Evolutionary conservation across 2,329 filamentous ascomycete genomes (phyloP), one percentile per base, ranked within the genome.

Genomic region (Cladorrhinum sp.): DNA sequence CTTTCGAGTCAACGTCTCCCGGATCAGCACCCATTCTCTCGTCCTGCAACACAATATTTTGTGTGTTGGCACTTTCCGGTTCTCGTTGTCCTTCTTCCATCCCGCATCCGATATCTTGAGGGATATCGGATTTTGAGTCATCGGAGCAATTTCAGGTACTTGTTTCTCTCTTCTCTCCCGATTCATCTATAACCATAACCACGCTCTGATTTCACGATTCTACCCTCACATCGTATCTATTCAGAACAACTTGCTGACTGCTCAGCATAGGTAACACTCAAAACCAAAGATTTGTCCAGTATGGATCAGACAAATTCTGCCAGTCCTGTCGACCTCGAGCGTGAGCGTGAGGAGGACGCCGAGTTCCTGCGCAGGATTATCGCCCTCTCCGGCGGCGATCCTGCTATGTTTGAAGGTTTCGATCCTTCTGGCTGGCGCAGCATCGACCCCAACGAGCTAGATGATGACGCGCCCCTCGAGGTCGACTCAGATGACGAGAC

Each of bases 401-500:
- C 54, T 5, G 57, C 55, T 1, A 21, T 48, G 16, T 67, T 62
- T 59, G 55, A 64, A 5, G 60, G 50, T n/a, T 66, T 67, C 12
- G 53, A 67, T 24, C 59, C 64, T 18, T 56, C 62, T 1, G 36
- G 48, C 16, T 67, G 66, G 66, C 61, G 60, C 24, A 9, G 26
- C 23, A 14, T 57, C 24, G 52, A 20, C 1, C 20, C 51, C 9
- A 50, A 26, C 0, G 36, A 48, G 4, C 14, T 52, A n/a, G 53
- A 21, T 39, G 26, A 39, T 12, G 16, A 21, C 14, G 36, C 20
- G 12, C 12, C 16, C 7, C 36, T 24, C 12, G 39, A 52, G 18
- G 60, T 48, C 21, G 55, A 57, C 18, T 62, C 62, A 8, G 62
- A 66, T 23, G 62, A 62, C 30, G 63, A 61, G n/a, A 58, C 60